Conservation (phyloP, 768 basidiomycete species). For the Royoungia palumana region DNA sequence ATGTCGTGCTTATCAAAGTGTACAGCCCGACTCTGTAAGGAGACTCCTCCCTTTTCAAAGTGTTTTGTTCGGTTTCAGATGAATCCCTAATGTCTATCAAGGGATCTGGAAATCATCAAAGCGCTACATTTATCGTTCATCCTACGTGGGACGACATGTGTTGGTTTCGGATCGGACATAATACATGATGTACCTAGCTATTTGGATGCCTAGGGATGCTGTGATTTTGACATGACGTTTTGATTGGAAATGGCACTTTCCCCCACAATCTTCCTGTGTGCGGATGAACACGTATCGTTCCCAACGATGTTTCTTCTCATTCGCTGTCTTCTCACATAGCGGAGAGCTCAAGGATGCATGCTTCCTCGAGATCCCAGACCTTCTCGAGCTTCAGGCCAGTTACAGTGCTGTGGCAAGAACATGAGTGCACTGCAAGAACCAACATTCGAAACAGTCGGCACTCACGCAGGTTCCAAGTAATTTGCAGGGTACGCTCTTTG, state of each 20-base stretch:
- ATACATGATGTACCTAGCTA: background rate
- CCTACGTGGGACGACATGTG: background rate
- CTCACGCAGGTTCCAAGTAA: slow-evolving; percentile 30
- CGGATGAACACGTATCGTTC: slow-evolving; percentile 13
- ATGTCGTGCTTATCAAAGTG: slow-evolving; percentile 60
- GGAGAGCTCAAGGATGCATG: slow-evolving; percentile 25
- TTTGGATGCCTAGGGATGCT: background rate
- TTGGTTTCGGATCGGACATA: background rate
- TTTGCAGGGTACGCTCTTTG: slow-evolving; percentile 31
- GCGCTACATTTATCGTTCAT: background rate
- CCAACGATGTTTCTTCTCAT: background rate
- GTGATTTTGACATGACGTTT: background rate
- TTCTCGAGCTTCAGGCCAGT: slow-evolving; percentile 30
- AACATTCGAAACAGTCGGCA: slow-evolving; percentile 1
- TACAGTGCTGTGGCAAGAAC: slow-evolving; percentile 10
- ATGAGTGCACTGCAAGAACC: slow-evolving; percentile 1
- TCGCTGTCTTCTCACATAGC: slow-evolving; percentile 12
- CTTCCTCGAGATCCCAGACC: slow-evolving; percentile 30
- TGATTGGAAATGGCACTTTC: no score
- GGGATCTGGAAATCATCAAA: background rate
- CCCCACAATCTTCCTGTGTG: slow-evolving; percentile 1
- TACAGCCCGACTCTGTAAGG: slow-evolving; percentile 14
- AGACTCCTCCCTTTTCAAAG: no score
- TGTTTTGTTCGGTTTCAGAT: background rate
- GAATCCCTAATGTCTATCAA: background rate